Conservation (phyloP, 164 flowering plant genomes). For the Piper longum region DNA sequence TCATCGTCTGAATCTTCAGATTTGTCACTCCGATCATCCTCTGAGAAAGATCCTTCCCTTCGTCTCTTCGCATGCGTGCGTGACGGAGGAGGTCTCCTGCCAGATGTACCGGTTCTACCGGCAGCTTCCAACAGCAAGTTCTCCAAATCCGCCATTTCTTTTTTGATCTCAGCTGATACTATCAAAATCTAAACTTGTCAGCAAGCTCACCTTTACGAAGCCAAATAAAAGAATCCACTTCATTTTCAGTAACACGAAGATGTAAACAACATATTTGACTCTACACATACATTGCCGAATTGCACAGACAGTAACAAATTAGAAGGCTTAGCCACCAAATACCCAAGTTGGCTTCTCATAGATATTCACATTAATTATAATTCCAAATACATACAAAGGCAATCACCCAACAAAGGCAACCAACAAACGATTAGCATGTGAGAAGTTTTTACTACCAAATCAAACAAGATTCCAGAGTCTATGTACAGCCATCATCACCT, state of each 20-base stretch:
- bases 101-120: constrained; percentile 52
- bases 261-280: background rate
- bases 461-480: too few relatives aligned
- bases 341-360: too few relatives aligned
- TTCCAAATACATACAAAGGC: too few relatives aligned
- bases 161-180: background rate
- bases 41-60: constrained; percentile 59
- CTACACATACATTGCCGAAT: too few relatives aligned
- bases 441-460: too few relatives aligned
- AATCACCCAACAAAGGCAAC: too few relatives aligned
- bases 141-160: constrained; percentile 68
- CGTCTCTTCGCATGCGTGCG: constrained; percentile 43
- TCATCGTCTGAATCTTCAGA: constrained; percentile 68
- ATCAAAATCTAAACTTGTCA: background rate
- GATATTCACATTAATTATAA: too few relatives aligned
- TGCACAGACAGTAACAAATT: too few relatives aligned
- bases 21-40: constrained; percentile 65
- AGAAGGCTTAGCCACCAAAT: too few relatives aligned
- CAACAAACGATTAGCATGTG: too few relatives aligned
- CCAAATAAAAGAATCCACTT: background rate
- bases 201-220: background rate
- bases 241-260: background rate
- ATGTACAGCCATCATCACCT: too few relatives aligned
- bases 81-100: constrained; percentile 43
- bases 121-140: constrained; percentile 85